Evolutionary conservation across 140 eudicot genomes (phyloP).

Genomic region (Senecio squalidus): DNA sequence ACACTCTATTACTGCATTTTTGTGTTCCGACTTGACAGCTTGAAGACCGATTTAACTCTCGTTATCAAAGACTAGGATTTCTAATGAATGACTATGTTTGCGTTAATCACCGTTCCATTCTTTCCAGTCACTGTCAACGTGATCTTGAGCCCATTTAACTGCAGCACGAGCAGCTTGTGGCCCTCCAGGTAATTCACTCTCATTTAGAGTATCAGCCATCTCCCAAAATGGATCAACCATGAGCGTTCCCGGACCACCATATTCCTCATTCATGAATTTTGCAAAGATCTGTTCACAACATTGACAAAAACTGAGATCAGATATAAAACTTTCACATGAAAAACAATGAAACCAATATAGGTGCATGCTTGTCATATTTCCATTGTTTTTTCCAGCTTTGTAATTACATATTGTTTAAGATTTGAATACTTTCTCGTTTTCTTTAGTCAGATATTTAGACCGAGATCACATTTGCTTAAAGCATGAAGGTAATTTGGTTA

Average conservation of each 20-base stretch:
- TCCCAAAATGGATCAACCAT: conserved; percentile 81
- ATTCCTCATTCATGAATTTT: conserved; percentile 65
- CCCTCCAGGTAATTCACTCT: conserved; percentile 74
- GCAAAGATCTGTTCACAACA: conserved; percentile 46
- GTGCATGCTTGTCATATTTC: too few relatives aligned
- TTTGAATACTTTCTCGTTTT: too few relatives aligned
- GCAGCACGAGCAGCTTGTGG: conserved; percentile 78
- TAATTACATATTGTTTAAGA: too few relatives aligned
- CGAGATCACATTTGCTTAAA: too few relatives aligned
- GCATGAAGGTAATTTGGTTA: too few relatives aligned
- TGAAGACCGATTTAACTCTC: too few relatives aligned
- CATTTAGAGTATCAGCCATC: conserved; percentile 76
- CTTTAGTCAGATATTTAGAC: too few relatives aligned
- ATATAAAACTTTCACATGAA: background rate
- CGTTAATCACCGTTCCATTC: conserved; percentile 46
- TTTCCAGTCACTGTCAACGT: conserved; percentile 71
- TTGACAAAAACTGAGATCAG: background rate
- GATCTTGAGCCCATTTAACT: conserved; percentile 65
- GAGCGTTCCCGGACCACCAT: conserved; percentile 82
- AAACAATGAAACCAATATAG: background rate
- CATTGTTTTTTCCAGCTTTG: too few relatives aligned
- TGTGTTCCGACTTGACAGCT: too few relatives aligned
- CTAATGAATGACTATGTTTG: background rate
- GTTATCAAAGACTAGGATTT: background rate
- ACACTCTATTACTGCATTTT: too few relatives aligned